Conservation (phyloP, 768 basidiomycete genomes). For the Boletus edulis region DNA sequence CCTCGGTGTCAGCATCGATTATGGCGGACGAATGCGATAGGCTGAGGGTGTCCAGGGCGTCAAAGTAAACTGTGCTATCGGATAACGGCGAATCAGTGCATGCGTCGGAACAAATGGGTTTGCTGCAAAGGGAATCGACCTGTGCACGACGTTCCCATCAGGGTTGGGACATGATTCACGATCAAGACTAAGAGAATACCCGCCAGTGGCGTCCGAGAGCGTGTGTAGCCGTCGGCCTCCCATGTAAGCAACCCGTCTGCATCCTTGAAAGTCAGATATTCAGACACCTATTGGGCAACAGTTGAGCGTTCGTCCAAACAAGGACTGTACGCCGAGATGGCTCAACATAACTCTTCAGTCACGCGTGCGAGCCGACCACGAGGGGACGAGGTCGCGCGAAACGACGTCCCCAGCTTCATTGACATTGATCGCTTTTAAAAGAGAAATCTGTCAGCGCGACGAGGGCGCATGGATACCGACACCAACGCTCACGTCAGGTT, state of each 20-base stretch:
- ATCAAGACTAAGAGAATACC: background rate
- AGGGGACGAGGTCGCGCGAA: slow-evolving; percentile 12
- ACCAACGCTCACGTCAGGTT: slow-evolving; percentile 5
- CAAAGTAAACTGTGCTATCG: slow-evolving; percentile 23
- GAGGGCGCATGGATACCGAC: background rate
- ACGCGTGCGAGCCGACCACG: slow-evolving; percentile 13
- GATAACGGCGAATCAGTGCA: slow-evolving; percentile 7
- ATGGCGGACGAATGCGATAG: slow-evolving; percentile 2
- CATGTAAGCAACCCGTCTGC: background rate
- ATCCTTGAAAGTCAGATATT: background rate
- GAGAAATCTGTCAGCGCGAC: background rate
- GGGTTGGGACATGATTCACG: background rate
- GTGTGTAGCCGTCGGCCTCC: background rate
- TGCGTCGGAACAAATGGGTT: background rate
- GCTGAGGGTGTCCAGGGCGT: slow-evolving; percentile 18
- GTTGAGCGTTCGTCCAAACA: slow-evolving; percentile 1
- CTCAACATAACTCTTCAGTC: slow-evolving; percentile 18
- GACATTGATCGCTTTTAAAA: background rate
- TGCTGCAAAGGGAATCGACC: slow-evolving; percentile 1
- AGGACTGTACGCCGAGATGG: background rate
- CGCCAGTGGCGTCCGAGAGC: background rate
- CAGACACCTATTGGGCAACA: slow-evolving; percentile 3
- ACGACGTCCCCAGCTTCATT: slow-evolving; percentile 2
- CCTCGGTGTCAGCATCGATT: slow-evolving; percentile 8
- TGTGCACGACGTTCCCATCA: slow-evolving; percentile 10